Conservation (phyloP, 805 yeast species). For the Saturnispora besseyi region DNA sequence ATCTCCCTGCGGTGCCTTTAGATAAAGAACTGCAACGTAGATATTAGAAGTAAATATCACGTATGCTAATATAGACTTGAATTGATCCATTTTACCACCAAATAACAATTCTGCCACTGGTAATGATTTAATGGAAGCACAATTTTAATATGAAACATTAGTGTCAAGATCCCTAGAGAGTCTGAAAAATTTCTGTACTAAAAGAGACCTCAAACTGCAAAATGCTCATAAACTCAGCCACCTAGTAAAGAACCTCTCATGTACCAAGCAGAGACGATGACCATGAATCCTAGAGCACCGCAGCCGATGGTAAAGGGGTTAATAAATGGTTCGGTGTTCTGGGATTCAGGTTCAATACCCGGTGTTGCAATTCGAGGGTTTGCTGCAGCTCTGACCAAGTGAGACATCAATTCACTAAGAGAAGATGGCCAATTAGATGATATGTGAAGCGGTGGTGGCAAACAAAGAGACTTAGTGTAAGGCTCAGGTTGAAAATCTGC, state of each 20-base stretch:
- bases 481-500: constrained; percentile 81
- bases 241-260: constrained; percentile 40
- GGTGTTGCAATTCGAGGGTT: constrained; percentile 73
- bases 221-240: background rate
- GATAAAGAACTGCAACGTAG: constrained; percentile 39
- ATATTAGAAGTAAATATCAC: constrained; percentile 32
- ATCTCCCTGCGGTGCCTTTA: constrained; percentile 16
- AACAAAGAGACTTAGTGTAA: constrained; percentile 53
- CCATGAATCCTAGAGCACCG: constrained; percentile 60
- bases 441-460: constrained; percentile 83
- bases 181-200: background rate
- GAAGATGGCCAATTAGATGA: constrained; percentile 88
- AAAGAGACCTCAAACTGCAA: background rate
- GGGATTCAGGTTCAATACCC: constrained; percentile 57
- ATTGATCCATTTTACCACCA: background rate
- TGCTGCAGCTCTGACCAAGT: constrained; percentile 81
- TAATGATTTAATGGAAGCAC: background rate
- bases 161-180: background rate
- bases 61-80: constrained; percentile 16
- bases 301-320: constrained; percentile 55
- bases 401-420: constrained; percentile 73
- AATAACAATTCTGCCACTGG: no score
- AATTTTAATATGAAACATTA: background rate
- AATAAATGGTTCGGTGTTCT: constrained; percentile 34
- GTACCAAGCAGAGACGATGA: constrained; percentile 55